These are phyloP conservation scores for Glycine tomentella DNA, from an alignment of 306 rosid species.

Conservation along the genomic window DNA sequence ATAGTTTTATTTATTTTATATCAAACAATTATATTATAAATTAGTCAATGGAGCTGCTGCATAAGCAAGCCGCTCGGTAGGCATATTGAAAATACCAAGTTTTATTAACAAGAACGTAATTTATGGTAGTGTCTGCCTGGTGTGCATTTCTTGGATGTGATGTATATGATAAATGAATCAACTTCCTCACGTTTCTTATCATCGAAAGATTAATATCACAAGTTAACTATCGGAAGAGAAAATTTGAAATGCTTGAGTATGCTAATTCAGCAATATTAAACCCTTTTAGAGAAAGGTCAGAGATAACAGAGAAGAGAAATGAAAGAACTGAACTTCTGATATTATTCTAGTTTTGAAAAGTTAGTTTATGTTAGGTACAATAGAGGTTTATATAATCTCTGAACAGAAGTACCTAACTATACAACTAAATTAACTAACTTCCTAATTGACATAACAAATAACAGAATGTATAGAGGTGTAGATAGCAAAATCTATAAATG, in stretches of 20 bases:
- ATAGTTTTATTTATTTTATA: not conserved
- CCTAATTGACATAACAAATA: no score
- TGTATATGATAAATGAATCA: not conserved
- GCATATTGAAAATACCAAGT: constrained; percentile 3
- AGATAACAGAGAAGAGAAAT: no score
- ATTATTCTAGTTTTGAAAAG: no score
- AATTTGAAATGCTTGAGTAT: constrained; percentile 15
- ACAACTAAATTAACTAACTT: no score
- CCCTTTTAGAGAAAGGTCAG: no score
- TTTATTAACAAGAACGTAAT: not conserved
- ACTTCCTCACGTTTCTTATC: not conserved
- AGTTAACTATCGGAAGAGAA: constrained; percentile 27
- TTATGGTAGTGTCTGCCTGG: not conserved
- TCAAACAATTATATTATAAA: not conserved
- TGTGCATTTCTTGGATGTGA: constrained; percentile 19
- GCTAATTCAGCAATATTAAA: constrained; percentile 5
- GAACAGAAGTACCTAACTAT: no score
- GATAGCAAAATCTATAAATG: no score
- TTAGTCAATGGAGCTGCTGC: constrained; percentile 7
- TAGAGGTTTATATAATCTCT: no score
- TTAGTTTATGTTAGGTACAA: no score
- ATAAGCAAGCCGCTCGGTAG: not conserved
- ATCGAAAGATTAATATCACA: constrained; percentile 22
- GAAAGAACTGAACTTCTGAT: no score
- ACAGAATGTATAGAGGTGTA: no score